Evolutionary conservation across 1,284 basidiomycete species (phyloP), one percentile per base, ranked within the genome.

Genomic region (Pterulicium gracile): DNA sequence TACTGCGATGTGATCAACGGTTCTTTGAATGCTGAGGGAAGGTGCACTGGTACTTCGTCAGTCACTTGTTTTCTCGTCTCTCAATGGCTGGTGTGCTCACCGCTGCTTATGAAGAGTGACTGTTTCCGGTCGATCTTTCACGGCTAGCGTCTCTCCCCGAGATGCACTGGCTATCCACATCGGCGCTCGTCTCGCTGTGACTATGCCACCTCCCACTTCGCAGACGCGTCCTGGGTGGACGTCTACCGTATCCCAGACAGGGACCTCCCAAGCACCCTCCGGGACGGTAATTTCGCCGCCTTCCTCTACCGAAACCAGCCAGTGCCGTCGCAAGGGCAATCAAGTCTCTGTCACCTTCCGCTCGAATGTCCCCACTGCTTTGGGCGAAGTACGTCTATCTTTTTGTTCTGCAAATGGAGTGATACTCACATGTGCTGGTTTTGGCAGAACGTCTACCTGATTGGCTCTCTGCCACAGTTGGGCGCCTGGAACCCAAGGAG

Each of bases 1-100:
- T 84, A 82, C 56, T 84, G 81, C 57, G 76, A 85, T 56, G 76
- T 83, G 20, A 64, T 80, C 35, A 69, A 65, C 45, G 80, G 79
- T 3, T 58, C 53, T n/a, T n/a, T n/a, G 24, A 61, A 56, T 13
- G 61, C 58, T 1, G 59, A 55, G 3, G 70, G 69, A 1, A 51
- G 52, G 2, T 83, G 81, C 58, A 68, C 71, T 0, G 78, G 77
- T 0, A 51, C 59, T 24, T 61, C 65, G 77, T 81, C 55, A 48
- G 73, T 63, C n/a, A n/a, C n/a, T n/a, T n/a, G n/a, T n/a, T 46
- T n/a, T n/a, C n/a, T n/a, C n/a, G n/a, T n/a, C n/a, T n/a, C n/a
- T 20, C 39, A 35, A 23, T 10, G 10, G 27, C 17, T 51, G 3
- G 22, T 15, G 17, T 21, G 15, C 17, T 44, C 21, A 40, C 19